A percentile compares a stretch with the other conserved stretches of the same genome.
These are phyloP conservation scores for Botryotinia narcissicola DNA, from an alignment of 2,329 filamentous ascomycete genomes.

Conservation along the genomic window DNA sequence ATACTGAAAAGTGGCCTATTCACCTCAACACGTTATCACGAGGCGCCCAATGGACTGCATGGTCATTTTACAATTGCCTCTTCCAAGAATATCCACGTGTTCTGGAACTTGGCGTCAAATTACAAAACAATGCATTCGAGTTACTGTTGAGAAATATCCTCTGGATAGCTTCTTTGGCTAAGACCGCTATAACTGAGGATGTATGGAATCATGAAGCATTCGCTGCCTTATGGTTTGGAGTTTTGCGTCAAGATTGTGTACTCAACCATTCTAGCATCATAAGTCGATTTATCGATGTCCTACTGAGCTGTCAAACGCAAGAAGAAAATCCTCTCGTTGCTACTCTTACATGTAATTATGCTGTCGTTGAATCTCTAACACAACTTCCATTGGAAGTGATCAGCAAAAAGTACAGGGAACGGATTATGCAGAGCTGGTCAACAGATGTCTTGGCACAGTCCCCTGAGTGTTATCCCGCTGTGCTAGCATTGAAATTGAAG, in stretches of 20 bases:
- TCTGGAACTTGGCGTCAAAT: slow-evolving; percentile 27
- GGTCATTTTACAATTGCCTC: slow-evolving; percentile 29
- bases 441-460: slow-evolving; percentile 17
- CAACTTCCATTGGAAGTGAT: slow-evolving; percentile 41
- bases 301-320: slow-evolving; percentile 29
- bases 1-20: slow-evolving; percentile 6
- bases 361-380: slow-evolving; percentile 33
- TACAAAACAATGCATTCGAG: slow-evolving; percentile 22
- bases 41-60: slow-evolving; percentile 29
- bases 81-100: slow-evolving; percentile 34
- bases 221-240: slow-evolving; percentile 31
- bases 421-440: slow-evolving; percentile 41
- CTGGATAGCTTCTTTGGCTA: slow-evolving; percentile 32
- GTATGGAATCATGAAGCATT: slow-evolving; percentile 26
- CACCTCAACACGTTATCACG: slow-evolving; percentile 23
- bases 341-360: slow-evolving; percentile 26
- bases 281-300: slow-evolving; percentile 35
- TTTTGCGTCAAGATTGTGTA: slow-evolving; percentile 29
- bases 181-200: not conserved
- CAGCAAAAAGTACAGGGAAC: slow-evolving; percentile 46
- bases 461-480: slow-evolving; percentile 27
- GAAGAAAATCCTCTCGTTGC: slow-evolving; percentile 27
- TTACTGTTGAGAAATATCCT: slow-evolving; percentile 33
- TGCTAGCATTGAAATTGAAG: slow-evolving; percentile 49
- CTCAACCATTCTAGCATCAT: slow-evolving; percentile 29